A percentile compares a stretch with the other conserved stretches of the same genome.
These are phyloP conservation scores for Mucor mucedo DNA, from an alignment of 371 early-diverging fungal genomes.

Conservation along the genomic window DNA sequence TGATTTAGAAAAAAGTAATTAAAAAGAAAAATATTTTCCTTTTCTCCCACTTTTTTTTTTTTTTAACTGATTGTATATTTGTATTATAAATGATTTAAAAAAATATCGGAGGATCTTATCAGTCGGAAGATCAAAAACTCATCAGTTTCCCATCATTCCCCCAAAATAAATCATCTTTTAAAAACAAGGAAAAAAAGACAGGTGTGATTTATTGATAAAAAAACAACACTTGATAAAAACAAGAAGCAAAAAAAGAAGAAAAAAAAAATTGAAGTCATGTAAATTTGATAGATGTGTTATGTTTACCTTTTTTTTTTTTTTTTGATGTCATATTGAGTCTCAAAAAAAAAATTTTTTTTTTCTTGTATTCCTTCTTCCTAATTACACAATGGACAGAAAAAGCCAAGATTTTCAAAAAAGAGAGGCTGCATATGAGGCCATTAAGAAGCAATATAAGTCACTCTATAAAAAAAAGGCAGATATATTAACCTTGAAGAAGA, in stretches of 20 bases:
- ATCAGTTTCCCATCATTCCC: neutral
- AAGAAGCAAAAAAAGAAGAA: too few relatives aligned
- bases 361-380: neutral
- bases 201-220: too few relatives aligned
- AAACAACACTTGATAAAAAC: too few relatives aligned
- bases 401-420: neutral
- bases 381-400: neutral
- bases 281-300: neutral
- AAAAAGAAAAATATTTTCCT: neutral
- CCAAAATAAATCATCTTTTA: neutral
- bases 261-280: too few relatives aligned
- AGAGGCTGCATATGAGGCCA: too few relatives aligned
- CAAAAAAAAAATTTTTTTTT: neutral
- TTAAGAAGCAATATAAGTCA: neutral
- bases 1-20: neutral
- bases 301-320: neutral
- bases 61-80: constrained; percentile 14
- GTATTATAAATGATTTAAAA: constrained; percentile 9
- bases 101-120: constrained; percentile 6
- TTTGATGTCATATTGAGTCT: neutral
- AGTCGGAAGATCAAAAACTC: neutral
- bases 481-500: neutral
- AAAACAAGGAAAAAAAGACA: too few relatives aligned
- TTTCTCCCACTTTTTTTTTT: neutral
- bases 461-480: neutral